A percentile compares a stretch with the other conserved stretches of the same genome.
Conservation (phyloP, 179 eudicot genomes). For the Pouteria campechiana region DNA sequence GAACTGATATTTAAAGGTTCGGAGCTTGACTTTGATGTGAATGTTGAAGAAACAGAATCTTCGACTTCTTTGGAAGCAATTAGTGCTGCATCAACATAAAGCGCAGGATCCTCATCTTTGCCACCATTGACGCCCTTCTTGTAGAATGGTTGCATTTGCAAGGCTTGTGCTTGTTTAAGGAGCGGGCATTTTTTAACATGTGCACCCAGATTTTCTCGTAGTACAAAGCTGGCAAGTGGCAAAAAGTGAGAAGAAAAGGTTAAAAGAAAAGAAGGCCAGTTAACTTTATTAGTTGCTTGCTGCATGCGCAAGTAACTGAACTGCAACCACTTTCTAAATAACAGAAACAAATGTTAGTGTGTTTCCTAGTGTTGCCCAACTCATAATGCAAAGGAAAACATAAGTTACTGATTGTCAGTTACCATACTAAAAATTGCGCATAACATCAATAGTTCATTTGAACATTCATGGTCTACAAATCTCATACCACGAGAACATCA, state of each 20-base stretch:
- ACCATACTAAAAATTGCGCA: too few relatives aligned
- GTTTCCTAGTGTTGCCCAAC: too few relatives aligned
- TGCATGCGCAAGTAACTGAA: not conserved
- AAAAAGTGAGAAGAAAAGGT: not conserved
- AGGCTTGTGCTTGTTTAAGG: constrained; percentile 35
- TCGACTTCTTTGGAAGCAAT: constrained; percentile 13
- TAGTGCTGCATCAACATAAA: not conserved
- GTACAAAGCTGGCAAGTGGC: constrained; percentile 38
- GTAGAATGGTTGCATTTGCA: constrained; percentile 54
- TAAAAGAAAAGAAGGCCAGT: not conserved
- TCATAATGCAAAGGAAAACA: not conserved
- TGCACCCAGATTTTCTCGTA: constrained; percentile 44
- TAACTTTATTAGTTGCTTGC: not conserved
- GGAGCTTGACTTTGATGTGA: too few relatives aligned
- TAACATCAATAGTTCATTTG: too few relatives aligned
- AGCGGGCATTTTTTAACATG: constrained; percentile 75
- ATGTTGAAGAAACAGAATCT: constrained; percentile 7
- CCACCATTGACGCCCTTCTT: constrained; percentile 65
- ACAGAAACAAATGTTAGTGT: too few relatives aligned
- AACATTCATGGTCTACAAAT: too few relatives aligned
- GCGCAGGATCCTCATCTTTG: constrained; percentile 12
- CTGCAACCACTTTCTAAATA: too few relatives aligned
- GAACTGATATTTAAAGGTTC: too few relatives aligned
- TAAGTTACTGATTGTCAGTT: too few relatives aligned
- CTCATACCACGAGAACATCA: too few relatives aligned